These are phyloP conservation scores for Zymoseptoria pseudotritici DNA, from an alignment of 2,329 filamentous ascomycete genomes.

Conservation along the genomic window DNA sequence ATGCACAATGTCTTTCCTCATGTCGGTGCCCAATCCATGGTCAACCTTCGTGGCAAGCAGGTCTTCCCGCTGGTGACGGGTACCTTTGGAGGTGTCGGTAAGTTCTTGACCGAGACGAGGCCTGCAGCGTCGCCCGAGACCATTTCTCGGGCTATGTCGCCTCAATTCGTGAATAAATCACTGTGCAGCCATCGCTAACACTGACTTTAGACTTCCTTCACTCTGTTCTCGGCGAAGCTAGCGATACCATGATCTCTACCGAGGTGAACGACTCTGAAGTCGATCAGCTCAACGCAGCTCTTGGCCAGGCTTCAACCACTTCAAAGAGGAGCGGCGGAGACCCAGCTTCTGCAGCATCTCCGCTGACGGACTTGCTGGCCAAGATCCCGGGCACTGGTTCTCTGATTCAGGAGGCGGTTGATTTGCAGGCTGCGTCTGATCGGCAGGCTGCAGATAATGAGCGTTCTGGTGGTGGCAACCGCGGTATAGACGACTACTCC, in stretches of 20 bases:
- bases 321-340: constrained; percentile 26
- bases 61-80: constrained; percentile 48
- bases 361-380: constrained; percentile 62
- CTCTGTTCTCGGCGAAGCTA: constrained; percentile 44
- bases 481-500: constrained; percentile 11
- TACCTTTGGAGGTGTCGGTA: constrained; percentile 43
- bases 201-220: constrained; percentile 38
- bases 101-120: constrained; percentile 37
- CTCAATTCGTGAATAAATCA: no score
- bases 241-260: constrained; percentile 42
- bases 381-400: constrained; percentile 59
- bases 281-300: constrained; percentile 39
- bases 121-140: not conserved
- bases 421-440: constrained; percentile 41
- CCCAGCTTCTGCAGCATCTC: constrained; percentile 27
- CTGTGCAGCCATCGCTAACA: not conserved
- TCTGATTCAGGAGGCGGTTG: constrained; percentile 40
- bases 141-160: no score
- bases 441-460: constrained; percentile 37
- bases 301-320: constrained; percentile 34
- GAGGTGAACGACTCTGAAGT: constrained; percentile 43
- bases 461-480: constrained; percentile 9
- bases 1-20: constrained; percentile 47
- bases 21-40: constrained; percentile 40
- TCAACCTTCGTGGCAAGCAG: constrained; percentile 40